Conservation (phyloP, 2,329 filamentous ascomycete species). For the Karstenula rhodostoma region DNA sequence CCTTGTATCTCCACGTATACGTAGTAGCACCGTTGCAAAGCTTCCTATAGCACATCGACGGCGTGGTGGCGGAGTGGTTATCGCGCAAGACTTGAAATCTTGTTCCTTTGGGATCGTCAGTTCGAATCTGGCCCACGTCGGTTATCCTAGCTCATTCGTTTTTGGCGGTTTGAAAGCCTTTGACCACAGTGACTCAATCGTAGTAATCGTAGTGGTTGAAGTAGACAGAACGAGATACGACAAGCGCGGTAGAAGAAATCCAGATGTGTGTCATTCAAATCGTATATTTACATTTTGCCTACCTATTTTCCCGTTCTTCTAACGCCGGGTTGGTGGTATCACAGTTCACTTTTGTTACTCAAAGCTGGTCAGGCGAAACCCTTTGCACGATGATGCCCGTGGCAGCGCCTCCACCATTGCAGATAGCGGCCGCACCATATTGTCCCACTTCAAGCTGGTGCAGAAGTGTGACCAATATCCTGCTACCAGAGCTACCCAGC, state of each 20-base stretch:
- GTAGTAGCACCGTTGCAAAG: neutral
- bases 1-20: neutral
- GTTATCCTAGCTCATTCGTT: slow-evolving; percentile 21
- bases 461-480: slow-evolving; percentile 87
- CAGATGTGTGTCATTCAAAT: neutral
- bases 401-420: slow-evolving; percentile 93
- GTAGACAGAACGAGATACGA: neutral
- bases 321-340: slow-evolving; percentile 1
- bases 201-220: too few relatives aligned
- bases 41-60: slow-evolving; percentile 7
- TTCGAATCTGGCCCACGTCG: slow-evolving; percentile 48
- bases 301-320: neutral
- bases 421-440: slow-evolving; percentile 95
- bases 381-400: slow-evolving; percentile 91
- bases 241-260: neutral
- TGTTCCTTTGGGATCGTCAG: slow-evolving; percentile 48
- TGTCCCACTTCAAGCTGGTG: slow-evolving; percentile 92
- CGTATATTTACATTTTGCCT: slow-evolving; percentile 3
- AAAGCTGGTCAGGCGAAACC: slow-evolving; percentile 53
- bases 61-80: slow-evolving; percentile 31
- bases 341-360: neutral
- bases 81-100: slow-evolving; percentile 51
- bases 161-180: neutral
- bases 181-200: too few relatives aligned
- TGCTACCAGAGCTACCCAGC: slow-evolving; percentile 88